These are phyloP conservation scores for Aspergillus conjunctus DNA, from an alignment of 495 filamentous ascomycete species.

Conservation along the genomic window DNA sequence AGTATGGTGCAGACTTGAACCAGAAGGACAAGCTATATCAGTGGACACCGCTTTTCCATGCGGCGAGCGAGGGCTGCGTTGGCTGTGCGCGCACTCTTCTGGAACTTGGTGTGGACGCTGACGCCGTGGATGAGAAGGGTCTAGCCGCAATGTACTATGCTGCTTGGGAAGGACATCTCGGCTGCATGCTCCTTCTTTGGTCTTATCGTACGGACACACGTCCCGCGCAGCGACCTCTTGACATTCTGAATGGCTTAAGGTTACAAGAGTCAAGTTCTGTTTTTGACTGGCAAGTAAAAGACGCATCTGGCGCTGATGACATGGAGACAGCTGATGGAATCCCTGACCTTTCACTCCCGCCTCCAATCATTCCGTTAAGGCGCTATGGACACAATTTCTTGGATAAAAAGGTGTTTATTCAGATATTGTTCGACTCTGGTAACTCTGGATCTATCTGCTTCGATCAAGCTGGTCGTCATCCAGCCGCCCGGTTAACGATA, in stretches of 20 bases:
- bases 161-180: constrained; percentile 94
- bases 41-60: constrained; percentile 96
- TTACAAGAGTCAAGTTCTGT: constrained; percentile 38
- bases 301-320: constrained; percentile 61
- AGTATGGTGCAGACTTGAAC: constrained; percentile 88
- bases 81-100: constrained; percentile 79
- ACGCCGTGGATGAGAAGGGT: constrained; percentile 85
- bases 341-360: constrained; percentile 87
- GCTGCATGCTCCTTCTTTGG: constrained; percentile 88
- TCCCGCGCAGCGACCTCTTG: constrained; percentile 35
- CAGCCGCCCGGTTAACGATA: constrained; percentile 91
- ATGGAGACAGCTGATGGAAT: constrained; percentile 81
- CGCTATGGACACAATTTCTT: constrained; percentile 98
- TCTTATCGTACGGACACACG: constrained; percentile 40
- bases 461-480: constrained; percentile 94
- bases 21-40: constrained; percentile 94
- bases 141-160: constrained; percentile 97
- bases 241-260: constrained; percentile 39
- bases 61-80: constrained; percentile 94
- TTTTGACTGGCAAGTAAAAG: constrained; percentile 40
- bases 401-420: constrained; percentile 92
- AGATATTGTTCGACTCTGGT: constrained; percentile 79
- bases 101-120: constrained; percentile 69
- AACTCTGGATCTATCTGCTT: constrained; percentile 75
- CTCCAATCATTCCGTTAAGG: constrained; percentile 91